Base-by-base conservation (phyloP, 352 stramenopile species). In the Phytophthora cryptogea region DNA sequence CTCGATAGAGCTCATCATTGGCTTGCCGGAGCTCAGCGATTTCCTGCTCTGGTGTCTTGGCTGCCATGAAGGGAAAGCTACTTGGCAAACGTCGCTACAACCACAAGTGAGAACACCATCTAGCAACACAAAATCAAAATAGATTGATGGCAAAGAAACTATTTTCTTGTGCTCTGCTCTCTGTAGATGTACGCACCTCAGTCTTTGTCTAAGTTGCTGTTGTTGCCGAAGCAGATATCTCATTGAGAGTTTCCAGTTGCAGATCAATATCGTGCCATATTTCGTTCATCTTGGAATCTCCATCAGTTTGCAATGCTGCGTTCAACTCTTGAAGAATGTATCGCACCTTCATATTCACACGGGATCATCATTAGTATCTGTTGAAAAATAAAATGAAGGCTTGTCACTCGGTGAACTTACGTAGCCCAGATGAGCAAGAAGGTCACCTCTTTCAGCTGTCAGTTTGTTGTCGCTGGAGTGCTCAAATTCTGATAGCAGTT, bases 1-100 rank as follows among this genome's bases (percentile, higher is more conserved):
- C 77, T 40, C 72, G 70, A 32, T 89, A 87, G 0, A 90, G 63
- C 33, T 67, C 57, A 35, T 91, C 84, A 59, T 88, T 85, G 11
- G 70, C 74, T 43, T 80, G 54, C 13, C 77, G 74, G 11, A 89
- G 69, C 44, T 76, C 67, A 7, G 69, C 66, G 11, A 87, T 62
- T 49, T 91, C 78, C 17, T 88, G 67, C 41, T 86, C 68, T n/a
- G 76, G 64, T 31, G 46, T 60, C 37, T 76, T 71, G 36, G 69
- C 52, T 14, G 47, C 54, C 45, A 61, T 72, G n/a, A 11, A 30
- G 37, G 20, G 9, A 28, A 56, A 48, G 55, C 2, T 8, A 44
- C 20, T 37, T 47, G 23, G 16, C 26, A 35, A 44, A 28, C 53
- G 35, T 50, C 26, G 20, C 33, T 10, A 45, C 52, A 45, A 16